phyloP scores from a whole-genome alignment of 768 basidiomycete species.

The Rhizopogon vinicolor region DNA sequence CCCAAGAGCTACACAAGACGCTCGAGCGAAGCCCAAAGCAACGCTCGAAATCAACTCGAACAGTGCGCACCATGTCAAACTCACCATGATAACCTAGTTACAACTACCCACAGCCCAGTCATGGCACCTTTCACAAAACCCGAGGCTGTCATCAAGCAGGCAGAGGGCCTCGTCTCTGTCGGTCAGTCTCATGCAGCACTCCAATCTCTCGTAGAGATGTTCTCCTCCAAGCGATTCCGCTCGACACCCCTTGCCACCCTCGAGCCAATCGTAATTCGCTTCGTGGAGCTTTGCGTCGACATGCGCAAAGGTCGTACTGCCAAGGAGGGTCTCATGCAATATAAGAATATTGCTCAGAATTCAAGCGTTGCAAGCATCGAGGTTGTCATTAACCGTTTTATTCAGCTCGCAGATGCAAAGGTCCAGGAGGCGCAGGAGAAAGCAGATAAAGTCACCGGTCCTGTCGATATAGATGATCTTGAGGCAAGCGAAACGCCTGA shows the following conservation, averaged over 20 bases:
- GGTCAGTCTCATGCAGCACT: constrained; percentile 88
- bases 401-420: constrained; percentile 76
- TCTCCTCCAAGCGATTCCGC: constrained; percentile 89
- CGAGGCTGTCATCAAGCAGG: constrained; percentile 87
- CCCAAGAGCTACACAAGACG: not conserved
- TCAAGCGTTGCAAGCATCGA: constrained; percentile 90
- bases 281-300: constrained; percentile 94
- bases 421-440: constrained; percentile 85
- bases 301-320: constrained; percentile 92
- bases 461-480: constrained; percentile 87
- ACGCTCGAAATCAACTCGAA: not conserved
- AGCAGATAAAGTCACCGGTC: constrained; percentile 67
- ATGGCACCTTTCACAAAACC: constrained; percentile 93
- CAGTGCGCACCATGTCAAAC: not conserved
- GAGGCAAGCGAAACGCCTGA: constrained; percentile 95
- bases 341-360: constrained; percentile 97
- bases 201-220: constrained; percentile 89
- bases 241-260: constrained; percentile 83
- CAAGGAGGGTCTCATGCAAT: constrained; percentile 94
- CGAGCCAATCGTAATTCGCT: constrained; percentile 94
- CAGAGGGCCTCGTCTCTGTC: constrained; percentile 91
- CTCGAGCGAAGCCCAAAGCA: not conserved
- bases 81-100: not conserved
- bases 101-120: constrained; percentile 10
- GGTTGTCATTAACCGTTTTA: constrained; percentile 81